phyloP scores from a whole-genome alignment of 2,329 filamentous ascomycete species.

The Mariannaea elegans region DNA sequence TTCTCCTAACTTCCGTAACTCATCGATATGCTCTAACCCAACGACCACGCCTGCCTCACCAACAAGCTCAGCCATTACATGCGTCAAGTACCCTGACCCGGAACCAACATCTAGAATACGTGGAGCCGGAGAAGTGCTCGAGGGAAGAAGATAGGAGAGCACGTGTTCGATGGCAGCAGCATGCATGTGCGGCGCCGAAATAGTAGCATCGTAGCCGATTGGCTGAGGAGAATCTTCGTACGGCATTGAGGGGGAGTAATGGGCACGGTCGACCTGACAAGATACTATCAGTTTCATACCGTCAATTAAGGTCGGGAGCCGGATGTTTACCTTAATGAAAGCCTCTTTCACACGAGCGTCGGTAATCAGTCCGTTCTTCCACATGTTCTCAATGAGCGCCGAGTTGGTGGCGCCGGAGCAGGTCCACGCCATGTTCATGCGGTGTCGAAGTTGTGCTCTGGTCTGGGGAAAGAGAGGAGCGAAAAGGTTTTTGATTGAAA shows the following conservation, averaged over 20 bases:
- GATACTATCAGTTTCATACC: background rate
- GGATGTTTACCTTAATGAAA: conserved; percentile 71
- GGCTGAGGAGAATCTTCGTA: conserved; percentile 70
- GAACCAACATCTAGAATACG: conserved; percentile 78
- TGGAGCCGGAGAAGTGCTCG: conserved; percentile 45
- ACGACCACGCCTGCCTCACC: conserved; percentile 64
- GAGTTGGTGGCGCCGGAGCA: conserved; percentile 79
- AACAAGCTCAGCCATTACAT: conserved; percentile 83
- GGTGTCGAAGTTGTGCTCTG: conserved; percentile 7
- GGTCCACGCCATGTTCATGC: conserved; percentile 83
- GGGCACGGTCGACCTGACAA: conserved; percentile 80
- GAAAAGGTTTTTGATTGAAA: background rate
- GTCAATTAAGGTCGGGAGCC: too few relatives aligned
- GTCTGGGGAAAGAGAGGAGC: background rate
- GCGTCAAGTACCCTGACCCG: conserved; percentile 85
- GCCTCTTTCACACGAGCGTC: conserved; percentile 77
- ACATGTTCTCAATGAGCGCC: conserved; percentile 82
- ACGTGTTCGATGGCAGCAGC: conserved; percentile 62
- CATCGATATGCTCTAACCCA: conserved; percentile 77
- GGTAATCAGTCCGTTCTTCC: conserved; percentile 75
- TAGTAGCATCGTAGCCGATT: conserved; percentile 65
- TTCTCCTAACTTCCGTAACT: conserved; percentile 69
- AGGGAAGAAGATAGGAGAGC: conserved; percentile 54
- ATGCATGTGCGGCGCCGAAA: conserved; percentile 70
- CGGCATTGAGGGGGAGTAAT: conserved; percentile 77